phyloP scores from a whole-genome alignment of 2,329 filamentous ascomycete species.

The Monosporascus ibericus region DNA sequence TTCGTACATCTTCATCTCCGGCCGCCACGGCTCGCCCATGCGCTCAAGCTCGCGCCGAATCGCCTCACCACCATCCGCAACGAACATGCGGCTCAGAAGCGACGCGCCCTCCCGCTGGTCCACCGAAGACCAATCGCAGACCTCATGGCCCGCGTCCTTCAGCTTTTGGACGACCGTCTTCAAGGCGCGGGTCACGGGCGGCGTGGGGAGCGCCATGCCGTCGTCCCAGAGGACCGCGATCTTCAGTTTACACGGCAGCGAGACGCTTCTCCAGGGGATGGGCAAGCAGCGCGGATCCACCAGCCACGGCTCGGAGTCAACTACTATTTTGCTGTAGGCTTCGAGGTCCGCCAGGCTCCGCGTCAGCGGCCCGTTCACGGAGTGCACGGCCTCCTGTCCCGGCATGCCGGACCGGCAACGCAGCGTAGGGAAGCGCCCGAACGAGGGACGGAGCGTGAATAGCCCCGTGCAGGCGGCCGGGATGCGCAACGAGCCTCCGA shows the following conservation, averaged over 20 bases:
- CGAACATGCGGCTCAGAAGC: constrained; percentile 40
- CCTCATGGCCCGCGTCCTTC: constrained; percentile 38
- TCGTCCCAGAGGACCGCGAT: constrained; percentile 62
- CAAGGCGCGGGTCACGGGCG: constrained; percentile 55
- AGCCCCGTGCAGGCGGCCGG: constrained; percentile 26
- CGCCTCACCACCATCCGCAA: constrained; percentile 39
- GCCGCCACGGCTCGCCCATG: constrained; percentile 33
- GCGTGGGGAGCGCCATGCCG: constrained; percentile 58
- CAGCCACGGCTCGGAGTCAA: constrained; percentile 49
- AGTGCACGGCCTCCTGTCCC: constrained; percentile 59
- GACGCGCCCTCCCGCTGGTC: constrained; percentile 33
- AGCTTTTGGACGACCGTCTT: constrained; percentile 37
- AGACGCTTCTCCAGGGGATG: constrained; percentile 44
- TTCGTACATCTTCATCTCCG: constrained; percentile 20
- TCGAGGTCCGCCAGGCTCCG: constrained; percentile 48
- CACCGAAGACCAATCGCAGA: constrained; percentile 46
- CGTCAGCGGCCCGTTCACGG: constrained; percentile 59
- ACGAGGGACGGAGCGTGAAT: constrained; percentile 32
- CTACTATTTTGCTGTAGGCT: constrained; percentile 45
- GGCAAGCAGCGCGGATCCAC: constrained; percentile 52
- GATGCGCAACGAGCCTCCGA: constrained; percentile 27
- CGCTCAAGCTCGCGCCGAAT: constrained; percentile 32
- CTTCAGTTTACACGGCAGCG: constrained; percentile 35
- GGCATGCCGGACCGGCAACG: constrained; percentile 50
- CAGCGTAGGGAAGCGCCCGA: constrained; percentile 53